A percentile compares a stretch with the other conserved stretches of the same genome.
Conservation (phyloP, 2,329 filamentous ascomycete species). For the Rutstroemia sydowiana region DNA sequence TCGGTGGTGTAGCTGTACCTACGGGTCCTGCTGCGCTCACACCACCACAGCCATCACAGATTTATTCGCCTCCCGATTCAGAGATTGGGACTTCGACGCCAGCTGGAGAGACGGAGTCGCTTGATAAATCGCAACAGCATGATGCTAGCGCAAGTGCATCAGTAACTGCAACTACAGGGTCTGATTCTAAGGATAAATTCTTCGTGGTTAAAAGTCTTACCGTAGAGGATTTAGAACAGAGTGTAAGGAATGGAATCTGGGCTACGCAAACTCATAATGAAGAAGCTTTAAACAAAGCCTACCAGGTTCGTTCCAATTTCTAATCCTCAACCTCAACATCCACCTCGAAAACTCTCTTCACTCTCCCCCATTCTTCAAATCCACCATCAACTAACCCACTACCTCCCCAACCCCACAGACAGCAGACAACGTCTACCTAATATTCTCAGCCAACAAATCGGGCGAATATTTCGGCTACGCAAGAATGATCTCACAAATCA, state of each 20-base stretch:
- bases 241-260: conserved; percentile 83
- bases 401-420: conserved; percentile 47
- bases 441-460: conserved; percentile 96
- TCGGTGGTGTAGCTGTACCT: conserved; percentile 22
- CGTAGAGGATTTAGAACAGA: conserved; percentile 80
- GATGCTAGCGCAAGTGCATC: too few species aligned
- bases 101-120: conserved; percentile 9
- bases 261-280: conserved; percentile 94
- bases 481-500: conserved; percentile 78
- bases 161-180: neutral
- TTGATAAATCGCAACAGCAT: conserved; percentile 10
- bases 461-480: conserved; percentile 96
- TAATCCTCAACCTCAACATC: conserved; percentile 11
- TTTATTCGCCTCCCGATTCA: conserved; percentile 15
- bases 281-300: conserved; percentile 72
- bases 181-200: conserved; percentile 58
- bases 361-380: too few species aligned
- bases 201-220: conserved; percentile 94
- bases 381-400: too few species aligned
- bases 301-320: conserved; percentile 65
- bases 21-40: conserved; percentile 27
- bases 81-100: conserved; percentile 31
- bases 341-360: too few species aligned
- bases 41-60: conserved; percentile 19
- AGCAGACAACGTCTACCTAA: conserved; percentile 77